Percentiles rank a stretch among this genome's conserved stretches.
Conservation (phyloP, 2,329 filamentous ascomycete genomes). For the Pseudogymnoascus sp. region DNA sequence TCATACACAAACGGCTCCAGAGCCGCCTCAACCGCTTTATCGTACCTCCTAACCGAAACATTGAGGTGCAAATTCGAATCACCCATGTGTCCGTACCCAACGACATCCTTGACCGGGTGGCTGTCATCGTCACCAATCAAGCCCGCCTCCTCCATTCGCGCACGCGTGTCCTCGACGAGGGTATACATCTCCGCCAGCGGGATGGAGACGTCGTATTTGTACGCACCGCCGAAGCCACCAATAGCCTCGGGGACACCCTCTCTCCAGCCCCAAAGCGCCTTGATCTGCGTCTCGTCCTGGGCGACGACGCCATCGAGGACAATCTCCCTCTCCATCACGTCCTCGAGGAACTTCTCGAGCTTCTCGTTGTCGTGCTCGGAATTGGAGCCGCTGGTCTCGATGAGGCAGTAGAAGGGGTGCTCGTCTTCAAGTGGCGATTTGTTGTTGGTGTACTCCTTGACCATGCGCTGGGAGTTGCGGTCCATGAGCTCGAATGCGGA, state of each 20-base stretch:
- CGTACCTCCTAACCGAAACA: constrained; percentile 72
- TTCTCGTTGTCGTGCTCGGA: constrained; percentile 89
- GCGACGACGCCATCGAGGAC: constrained; percentile 85
- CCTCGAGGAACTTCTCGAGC: constrained; percentile 80
- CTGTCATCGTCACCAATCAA: constrained; percentile 69
- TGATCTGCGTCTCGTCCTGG: constrained; percentile 84
- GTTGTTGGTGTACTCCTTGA: constrained; percentile 64
- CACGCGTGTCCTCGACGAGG: constrained; percentile 77
- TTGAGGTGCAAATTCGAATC: constrained; percentile 95
- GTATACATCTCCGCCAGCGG: constrained; percentile 79
- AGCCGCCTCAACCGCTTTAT: constrained; percentile 75
- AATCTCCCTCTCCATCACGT: constrained; percentile 82
- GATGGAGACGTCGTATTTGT: constrained; percentile 98
- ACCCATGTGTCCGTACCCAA: constrained; percentile 97
- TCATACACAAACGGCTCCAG: constrained; percentile 96
- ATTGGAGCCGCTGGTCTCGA: constrained; percentile 95
- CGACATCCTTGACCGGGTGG: constrained; percentile 76
- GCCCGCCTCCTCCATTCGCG: constrained; percentile 62
- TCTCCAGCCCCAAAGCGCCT: constrained; percentile 80
- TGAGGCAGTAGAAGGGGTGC: constrained; percentile 89
- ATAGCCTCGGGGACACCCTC: constrained; percentile 88
- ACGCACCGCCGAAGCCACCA: constrained; percentile 86
- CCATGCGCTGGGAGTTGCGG: constrained; percentile 67
- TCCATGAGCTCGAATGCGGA: constrained; percentile 99
- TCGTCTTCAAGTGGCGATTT: constrained; percentile 74